Percentiles rank a stretch among this genome's conserved stretches.
These are phyloP conservation scores for Suillus subaureus DNA, from an alignment of 768 basidiomycete genomes.

Conservation along the genomic window DNA sequence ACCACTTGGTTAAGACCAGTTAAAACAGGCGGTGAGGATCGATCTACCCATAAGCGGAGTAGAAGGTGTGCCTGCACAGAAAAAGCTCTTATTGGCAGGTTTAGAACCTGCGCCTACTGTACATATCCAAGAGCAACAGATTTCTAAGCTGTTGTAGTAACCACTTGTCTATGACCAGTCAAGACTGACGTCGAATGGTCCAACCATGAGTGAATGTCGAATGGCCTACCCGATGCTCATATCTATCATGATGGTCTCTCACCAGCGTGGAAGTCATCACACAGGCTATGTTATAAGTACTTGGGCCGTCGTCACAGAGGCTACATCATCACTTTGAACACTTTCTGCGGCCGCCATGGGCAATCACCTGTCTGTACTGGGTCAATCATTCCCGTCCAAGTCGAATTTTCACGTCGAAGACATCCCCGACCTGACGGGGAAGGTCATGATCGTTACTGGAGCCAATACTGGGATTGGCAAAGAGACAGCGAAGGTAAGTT, in stretches of 20 bases:
- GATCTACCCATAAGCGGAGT: neutral
- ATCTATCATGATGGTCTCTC: neutral
- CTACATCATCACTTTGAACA: neutral
- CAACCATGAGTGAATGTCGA: neutral
- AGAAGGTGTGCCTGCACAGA: neutral
- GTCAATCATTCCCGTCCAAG: slow-evolving; percentile 44
- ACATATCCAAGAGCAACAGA: neutral
- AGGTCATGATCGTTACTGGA: slow-evolving; percentile 42
- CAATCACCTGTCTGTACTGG: slow-evolving; percentile 22
- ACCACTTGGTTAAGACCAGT: neutral
- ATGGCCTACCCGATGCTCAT: neutral
- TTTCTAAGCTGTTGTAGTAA: neutral
- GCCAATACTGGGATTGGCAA: slow-evolving; percentile 53
- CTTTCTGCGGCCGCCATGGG: slow-evolving; percentile 26
- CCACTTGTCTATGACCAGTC: neutral
- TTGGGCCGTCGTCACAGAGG: neutral
- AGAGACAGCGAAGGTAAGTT: slow-evolving; percentile 54
- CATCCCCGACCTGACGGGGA: slow-evolving; percentile 54
- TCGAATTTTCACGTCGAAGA: slow-evolving; percentile 44
- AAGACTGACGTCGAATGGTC: neutral
- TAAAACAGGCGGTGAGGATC: neutral
- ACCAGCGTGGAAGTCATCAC: slow-evolving; percentile 4
- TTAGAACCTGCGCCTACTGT: neutral
- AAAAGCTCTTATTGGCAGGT: neutral
- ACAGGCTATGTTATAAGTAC: neutral